These are phyloP conservation scores for Globisporangium echinulatum DNA, from an alignment of 352 stramenopile genomes.

Conservation along the genomic window DNA sequence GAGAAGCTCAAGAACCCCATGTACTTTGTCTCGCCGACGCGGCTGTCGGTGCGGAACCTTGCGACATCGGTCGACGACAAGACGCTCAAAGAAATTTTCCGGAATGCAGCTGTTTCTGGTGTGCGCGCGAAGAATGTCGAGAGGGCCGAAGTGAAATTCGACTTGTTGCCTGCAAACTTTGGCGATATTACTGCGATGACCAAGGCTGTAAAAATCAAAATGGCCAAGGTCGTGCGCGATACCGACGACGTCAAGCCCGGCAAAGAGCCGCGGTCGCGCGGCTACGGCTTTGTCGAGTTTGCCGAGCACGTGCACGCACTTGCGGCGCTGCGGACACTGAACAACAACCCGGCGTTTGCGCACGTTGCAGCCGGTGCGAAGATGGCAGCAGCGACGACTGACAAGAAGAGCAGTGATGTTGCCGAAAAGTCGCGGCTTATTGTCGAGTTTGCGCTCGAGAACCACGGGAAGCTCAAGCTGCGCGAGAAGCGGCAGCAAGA, in stretches of 20 bases:
- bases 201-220: constrained; percentile 64
- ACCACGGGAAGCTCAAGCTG: constrained; percentile 84
- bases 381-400: constrained; percentile 1
- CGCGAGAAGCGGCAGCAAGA: constrained; percentile 70
- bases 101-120: constrained; percentile 66
- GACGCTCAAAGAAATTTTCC: constrained; percentile 87
- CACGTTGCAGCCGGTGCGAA: constrained; percentile 46
- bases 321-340: constrained; percentile 92
- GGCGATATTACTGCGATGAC: constrained; percentile 14
- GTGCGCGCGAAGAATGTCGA: constrained; percentile 72
- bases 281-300: constrained; percentile 97
- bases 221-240: constrained; percentile 80
- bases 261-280: constrained; percentile 54
- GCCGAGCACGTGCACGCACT: constrained; percentile 94
- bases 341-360: constrained; percentile 95
- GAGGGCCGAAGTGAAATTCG: constrained; percentile 71
- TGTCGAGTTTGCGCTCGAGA: constrained; percentile 87
- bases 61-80: constrained; percentile 82
- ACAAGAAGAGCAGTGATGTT: constrained; percentile 33
- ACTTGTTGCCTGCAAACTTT: constrained; percentile 24
- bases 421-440: constrained; percentile 74
- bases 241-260: constrained; percentile 55
- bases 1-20: constrained; percentile 95
- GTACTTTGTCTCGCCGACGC: constrained; percentile 95
- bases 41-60: constrained; percentile 94